Base-by-base conservation (phyloP, 371 early-diverging fungal genomes). In the Lichtheimia ramosa region DNA sequence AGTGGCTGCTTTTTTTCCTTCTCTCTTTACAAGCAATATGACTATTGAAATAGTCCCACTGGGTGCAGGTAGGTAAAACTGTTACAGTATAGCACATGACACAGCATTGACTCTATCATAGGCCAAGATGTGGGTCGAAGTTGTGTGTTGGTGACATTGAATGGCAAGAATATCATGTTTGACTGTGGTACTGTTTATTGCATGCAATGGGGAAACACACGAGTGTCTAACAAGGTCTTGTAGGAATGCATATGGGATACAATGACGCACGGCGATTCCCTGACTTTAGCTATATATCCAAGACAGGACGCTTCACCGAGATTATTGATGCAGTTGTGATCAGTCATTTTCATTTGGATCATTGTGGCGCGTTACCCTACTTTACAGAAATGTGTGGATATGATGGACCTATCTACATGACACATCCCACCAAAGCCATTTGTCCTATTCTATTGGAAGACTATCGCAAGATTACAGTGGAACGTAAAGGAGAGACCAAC, bases 181-280 rank as follows among this genome's bases (percentile, higher is more conserved):
- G 99, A 98, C 79, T 98, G 99, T 73, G 98, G 80, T 74, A 71
- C 51, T 21, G 18, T 43, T 6, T n/a, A 51, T 54, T 43, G 14
- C 3, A 15, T 23, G 14, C 39, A 20, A 48, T 28, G 21, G 25
- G 14, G 5, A 48, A 39, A 25, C 21, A 46, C 5, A 27, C 0
- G 14, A 12, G 7, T 18, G 4, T 25, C 25, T 16, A 53, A 57
- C 12, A 39, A 20, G n/a, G 34, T 8, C 2, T 8, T 25, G 16
- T 24, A 76, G 81, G 98, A 13, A 91, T 94, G 89, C 98, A 99
- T 78, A 98, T 98, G 96, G 99, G 99, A 4, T 98, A 94, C 78
- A 89, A 87, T 54, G 99, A 99, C 73, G 84, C 84, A 41, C 84
- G 99, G 54, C 87, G 96, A 51, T 99, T 96, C 67, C 99, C 99